These are phyloP conservation scores for Podospora conica DNA, from an alignment of 495 filamentous ascomycete species.

Conservation along the genomic window DNA sequence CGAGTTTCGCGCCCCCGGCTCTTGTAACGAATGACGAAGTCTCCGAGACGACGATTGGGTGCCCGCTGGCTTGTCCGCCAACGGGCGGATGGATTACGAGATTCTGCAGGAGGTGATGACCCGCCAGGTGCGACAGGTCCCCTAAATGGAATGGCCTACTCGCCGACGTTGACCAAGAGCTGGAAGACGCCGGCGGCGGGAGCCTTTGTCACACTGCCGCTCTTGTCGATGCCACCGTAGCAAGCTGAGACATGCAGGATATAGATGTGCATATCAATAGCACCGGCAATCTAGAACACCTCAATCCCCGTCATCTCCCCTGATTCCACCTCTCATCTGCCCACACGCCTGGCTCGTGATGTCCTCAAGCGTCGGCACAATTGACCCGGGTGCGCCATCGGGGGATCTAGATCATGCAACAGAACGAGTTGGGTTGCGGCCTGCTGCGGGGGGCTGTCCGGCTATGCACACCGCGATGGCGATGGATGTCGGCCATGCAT, in stretches of 20 bases:
- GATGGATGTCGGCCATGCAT: neutral
- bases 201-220: neutral
- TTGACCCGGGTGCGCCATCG: neutral
- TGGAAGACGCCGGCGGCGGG: constrained; percentile 18
- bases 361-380: neutral
- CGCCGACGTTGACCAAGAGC: constrained; percentile 26
- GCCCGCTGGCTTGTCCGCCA: neutral
- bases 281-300: neutral
- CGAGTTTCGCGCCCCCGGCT: constrained; percentile 11
- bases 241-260: constrained; percentile 5
- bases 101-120: constrained; percentile 2
- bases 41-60: neutral
- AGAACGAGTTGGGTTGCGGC: neutral
- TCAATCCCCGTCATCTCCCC: neutral
- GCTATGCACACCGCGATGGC: neutral
- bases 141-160: neutral
- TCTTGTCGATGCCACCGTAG: neutral
- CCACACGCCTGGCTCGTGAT: neutral
- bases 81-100: neutral
- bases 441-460: neutral
- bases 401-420: neutral
- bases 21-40: neutral
- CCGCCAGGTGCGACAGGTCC: constrained; percentile 6
- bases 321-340: neutral
- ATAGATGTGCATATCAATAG: neutral